Evolutionary conservation across 2,329 filamentous ascomycete genomes (phyloP).

Genomic region (Daldinia eschscholtzii): DNA sequence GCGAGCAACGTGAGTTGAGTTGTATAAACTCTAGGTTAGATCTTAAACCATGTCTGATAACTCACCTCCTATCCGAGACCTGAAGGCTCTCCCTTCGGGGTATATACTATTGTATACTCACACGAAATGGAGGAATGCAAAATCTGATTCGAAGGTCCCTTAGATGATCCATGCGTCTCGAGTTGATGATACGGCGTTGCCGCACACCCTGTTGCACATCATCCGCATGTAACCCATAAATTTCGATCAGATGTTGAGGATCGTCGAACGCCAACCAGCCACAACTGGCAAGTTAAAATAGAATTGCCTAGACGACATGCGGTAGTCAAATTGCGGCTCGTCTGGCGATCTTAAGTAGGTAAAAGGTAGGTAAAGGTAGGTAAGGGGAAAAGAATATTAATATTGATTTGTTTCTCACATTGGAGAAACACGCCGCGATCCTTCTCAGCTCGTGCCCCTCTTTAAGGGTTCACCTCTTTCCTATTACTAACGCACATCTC

Average conservation of each 20-base stretch:
- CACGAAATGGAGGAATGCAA: conserved; percentile 12
- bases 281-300: conserved; percentile 37
- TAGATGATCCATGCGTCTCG: conserved; percentile 36
- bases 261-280: conserved; percentile 32
- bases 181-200: conserved; percentile 37
- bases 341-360: conserved; percentile 9
- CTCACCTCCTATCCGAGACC: neutral
- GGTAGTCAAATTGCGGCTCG: conserved; percentile 2
- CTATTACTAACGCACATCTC: conserved; percentile 3
- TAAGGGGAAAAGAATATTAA: neutral
- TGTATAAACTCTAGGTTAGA: neutral
- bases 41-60: neutral
- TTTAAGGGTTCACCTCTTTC: conserved; percentile 7
- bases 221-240: conserved; percentile 42
- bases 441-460: conserved; percentile 27
- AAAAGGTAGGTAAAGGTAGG: neutral
- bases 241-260: conserved; percentile 40
- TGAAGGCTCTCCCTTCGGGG: neutral
- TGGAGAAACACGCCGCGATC: conserved; percentile 25
- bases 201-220: conserved; percentile 41
- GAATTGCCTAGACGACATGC: conserved; percentile 23
- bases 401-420: conserved; percentile 21
- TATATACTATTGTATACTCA: conserved; percentile 5
- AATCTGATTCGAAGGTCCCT: conserved; percentile 18
- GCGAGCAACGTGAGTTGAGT: neutral